These are phyloP conservation scores for Nitzschia sp. DNA, from an alignment of 108 stramenopile genomes.

Conservation along the genomic window DNA sequence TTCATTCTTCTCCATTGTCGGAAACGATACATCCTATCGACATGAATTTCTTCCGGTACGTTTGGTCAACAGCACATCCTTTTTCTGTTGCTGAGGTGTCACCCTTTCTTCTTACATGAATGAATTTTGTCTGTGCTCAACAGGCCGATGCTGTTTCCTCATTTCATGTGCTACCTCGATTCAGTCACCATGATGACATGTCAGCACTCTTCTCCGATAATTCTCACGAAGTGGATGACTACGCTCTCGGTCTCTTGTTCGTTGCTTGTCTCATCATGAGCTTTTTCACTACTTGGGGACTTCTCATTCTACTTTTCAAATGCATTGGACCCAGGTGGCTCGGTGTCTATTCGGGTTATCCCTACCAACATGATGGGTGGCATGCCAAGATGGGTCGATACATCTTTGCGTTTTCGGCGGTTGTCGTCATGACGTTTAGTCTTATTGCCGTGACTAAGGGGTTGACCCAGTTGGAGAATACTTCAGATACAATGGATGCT, in stretches of 20 bases:
- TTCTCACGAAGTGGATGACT: conserved; percentile 18
- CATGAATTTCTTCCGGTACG: neutral
- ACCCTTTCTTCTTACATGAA: neutral
- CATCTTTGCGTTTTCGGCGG: conserved; percentile 14
- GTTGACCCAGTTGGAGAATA: conserved; percentile 23
- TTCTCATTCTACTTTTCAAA: conserved; percentile 36
- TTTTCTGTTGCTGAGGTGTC: neutral
- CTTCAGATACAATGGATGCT: conserved; percentile 23
- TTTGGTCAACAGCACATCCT: too few species aligned
- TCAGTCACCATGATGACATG: conserved; percentile 41
- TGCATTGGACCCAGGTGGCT: conserved; percentile 38
- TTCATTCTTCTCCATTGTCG: conserved; percentile 1
- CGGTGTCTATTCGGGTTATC: conserved; percentile 44
- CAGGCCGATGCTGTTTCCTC: conserved; percentile 9
- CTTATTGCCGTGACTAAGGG: conserved; percentile 34
- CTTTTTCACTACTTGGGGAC: conserved; percentile 36
- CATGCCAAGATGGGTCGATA: conserved; percentile 1
- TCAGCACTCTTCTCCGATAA: conserved; percentile 24
- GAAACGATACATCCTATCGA: conserved; percentile 6
- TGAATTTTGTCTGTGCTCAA: neutral
- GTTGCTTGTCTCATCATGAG: conserved; percentile 28
- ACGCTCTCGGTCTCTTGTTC: conserved; percentile 35
- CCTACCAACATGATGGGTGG: conserved; percentile 19
- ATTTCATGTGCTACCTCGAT: conserved; percentile 36
- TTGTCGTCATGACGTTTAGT: conserved; percentile 35